phyloP scores from a whole-genome alignment of 2,329 filamentous ascomycete species.

The Byssochlamys sp. region DNA sequence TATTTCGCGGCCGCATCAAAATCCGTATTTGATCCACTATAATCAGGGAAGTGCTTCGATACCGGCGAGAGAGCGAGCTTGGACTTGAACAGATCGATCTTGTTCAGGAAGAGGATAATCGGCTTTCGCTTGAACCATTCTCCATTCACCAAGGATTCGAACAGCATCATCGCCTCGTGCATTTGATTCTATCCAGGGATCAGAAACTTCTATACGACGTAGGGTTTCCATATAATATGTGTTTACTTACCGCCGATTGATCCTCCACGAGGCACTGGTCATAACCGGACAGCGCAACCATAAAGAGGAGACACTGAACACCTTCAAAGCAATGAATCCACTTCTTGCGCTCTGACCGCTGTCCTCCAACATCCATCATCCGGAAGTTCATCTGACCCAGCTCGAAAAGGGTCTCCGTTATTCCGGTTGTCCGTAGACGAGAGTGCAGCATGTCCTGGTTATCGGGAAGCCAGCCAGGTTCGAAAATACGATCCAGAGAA shows the following conservation, averaged over 20 bases:
- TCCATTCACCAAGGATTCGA: slow-evolving; percentile 75
- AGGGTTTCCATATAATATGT: background rate
- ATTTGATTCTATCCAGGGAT: slow-evolving; percentile 62
- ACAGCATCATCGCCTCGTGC: slow-evolving; percentile 79
- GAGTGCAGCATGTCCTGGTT: slow-evolving; percentile 92
- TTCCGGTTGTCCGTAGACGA: slow-evolving; percentile 82
- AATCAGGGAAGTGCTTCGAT: slow-evolving; percentile 67
- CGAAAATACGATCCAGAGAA: slow-evolving; percentile 66
- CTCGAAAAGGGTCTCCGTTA: slow-evolving; percentile 90
- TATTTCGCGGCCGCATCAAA: slow-evolving; percentile 68
- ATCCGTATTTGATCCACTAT: slow-evolving; percentile 60
- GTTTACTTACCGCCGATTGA: slow-evolving; percentile 71
- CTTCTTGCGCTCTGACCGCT: slow-evolving; percentile 88
- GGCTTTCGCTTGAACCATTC: slow-evolving; percentile 77
- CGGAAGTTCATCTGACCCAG: slow-evolving; percentile 84
- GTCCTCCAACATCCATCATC: slow-evolving; percentile 92
- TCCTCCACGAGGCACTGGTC: slow-evolving; percentile 94
- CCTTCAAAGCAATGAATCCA: slow-evolving; percentile 97
- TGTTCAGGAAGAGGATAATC: slow-evolving; percentile 77
- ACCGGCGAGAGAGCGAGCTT: slow-evolving; percentile 65
- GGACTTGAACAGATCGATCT: slow-evolving; percentile 74
- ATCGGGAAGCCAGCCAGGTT: slow-evolving; percentile 70
- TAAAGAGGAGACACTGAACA: slow-evolving; percentile 81
- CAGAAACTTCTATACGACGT: slow-evolving; percentile 4
- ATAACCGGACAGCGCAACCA: slow-evolving; percentile 91